A percentile compares a stretch with the other conserved stretches of the same genome.
phyloP scores from a whole-genome alignment of 345 rosid species.

The Anastatica hierochuntica region DNA sequence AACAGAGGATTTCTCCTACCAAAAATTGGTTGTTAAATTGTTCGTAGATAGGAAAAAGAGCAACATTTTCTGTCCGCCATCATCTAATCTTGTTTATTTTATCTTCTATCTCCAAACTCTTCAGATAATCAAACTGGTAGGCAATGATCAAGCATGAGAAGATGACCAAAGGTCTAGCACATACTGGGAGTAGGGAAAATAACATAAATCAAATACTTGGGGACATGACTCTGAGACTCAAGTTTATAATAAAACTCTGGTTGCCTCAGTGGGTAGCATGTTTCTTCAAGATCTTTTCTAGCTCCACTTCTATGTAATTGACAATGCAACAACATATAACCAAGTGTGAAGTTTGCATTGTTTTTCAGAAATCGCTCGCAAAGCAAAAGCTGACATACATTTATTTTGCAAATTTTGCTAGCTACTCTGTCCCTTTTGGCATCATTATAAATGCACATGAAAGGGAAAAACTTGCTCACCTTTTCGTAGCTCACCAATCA shows the following conservation, averaged over 20 bases:
- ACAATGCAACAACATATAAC: not conserved
- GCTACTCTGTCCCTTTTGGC: too few relatives aligned
- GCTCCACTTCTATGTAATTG: conserved; percentile 10
- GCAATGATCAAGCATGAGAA: conserved; percentile 4
- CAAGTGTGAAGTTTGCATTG: not conserved
- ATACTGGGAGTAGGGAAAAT: too few relatives aligned
- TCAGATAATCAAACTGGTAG: conserved; percentile 87
- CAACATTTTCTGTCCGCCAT: conserved; percentile 77
- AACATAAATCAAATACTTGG: too few relatives aligned
- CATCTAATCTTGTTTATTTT: conserved; percentile 94
- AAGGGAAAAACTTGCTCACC: too few relatives aligned
- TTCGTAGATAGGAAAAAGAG: conserved; percentile 87
- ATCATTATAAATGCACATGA: too few relatives aligned
- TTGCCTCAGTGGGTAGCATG: conserved; percentile 56
- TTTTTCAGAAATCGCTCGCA: not conserved
- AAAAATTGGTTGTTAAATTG: conserved; percentile 91
- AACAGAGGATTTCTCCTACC: conserved; percentile 41
- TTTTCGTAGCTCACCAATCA: too few relatives aligned
- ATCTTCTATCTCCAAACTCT: conserved; percentile 99
- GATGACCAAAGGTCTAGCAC: too few relatives aligned
- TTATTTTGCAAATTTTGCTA: too few relatives aligned
- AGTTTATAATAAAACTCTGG: conserved; percentile 93
- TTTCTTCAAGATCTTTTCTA: conserved; percentile 38
- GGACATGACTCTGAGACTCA: conserved; percentile 96
- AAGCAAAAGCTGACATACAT: too few relatives aligned